A percentile compares a stretch with the other conserved stretches of the same genome.
These are phyloP conservation scores for Favolaschia claudopus DNA, from an alignment of 768 basidiomycete species.

Conservation along the genomic window DNA sequence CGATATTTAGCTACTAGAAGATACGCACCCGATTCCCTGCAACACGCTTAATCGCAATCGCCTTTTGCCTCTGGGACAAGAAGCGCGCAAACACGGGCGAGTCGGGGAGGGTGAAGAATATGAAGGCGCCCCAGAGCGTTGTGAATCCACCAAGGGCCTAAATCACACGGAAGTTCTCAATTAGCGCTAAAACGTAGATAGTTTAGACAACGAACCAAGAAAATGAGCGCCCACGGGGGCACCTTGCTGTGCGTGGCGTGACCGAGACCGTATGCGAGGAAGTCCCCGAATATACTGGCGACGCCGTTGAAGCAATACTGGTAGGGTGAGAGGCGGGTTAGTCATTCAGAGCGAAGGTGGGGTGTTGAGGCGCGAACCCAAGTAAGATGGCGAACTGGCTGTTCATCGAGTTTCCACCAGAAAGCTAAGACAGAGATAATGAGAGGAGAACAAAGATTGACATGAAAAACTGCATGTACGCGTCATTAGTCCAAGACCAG, in stretches of 20 bases:
- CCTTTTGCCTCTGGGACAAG: slow-evolving; percentile 37
- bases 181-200: neutral
- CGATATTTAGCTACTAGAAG: neutral
- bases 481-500: slow-evolving; percentile 41
- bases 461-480: slow-evolving; percentile 5
- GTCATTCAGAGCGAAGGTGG: neutral
- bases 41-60: slow-evolving; percentile 45
- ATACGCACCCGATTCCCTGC: slow-evolving; percentile 32
- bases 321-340: no score
- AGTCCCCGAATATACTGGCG: slow-evolving; percentile 35
- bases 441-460: neutral
- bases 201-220: slow-evolving; percentile 21
- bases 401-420: slow-evolving; percentile 38
- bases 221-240: slow-evolving; percentile 37
- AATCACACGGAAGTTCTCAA: neutral
- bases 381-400: slow-evolving; percentile 35
- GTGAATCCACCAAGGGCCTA: slow-evolving; percentile 35
- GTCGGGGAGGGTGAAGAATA: slow-evolving; percentile 45
- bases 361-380: slow-evolving; percentile 36
- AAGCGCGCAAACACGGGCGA: slow-evolving; percentile 41
- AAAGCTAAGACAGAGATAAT: slow-evolving; percentile 15
- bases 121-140: slow-evolving; percentile 32
- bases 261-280: slow-evolving; percentile 35
- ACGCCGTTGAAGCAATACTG: slow-evolving; percentile 30
- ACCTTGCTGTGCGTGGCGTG: slow-evolving; percentile 31